These are phyloP conservation scores for Grammothele lineata DNA, from an alignment of 768 basidiomycete species.

Conservation along the genomic window DNA sequence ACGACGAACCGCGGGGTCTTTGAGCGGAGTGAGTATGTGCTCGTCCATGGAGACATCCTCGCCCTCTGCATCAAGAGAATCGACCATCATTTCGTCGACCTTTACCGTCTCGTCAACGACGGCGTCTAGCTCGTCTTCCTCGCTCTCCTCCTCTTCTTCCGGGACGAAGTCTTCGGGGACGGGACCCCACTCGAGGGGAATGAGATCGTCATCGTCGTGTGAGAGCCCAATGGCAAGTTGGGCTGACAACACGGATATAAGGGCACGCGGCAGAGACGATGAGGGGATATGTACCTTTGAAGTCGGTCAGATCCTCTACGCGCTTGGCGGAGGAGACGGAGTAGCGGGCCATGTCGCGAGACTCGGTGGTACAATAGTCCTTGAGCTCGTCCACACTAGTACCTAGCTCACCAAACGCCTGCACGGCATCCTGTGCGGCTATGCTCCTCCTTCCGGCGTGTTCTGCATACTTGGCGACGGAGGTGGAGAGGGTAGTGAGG, in stretches of 20 bases:
- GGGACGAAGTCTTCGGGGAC: conserved; percentile 24
- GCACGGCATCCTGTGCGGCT: conserved; percentile 54
- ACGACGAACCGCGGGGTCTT: conserved; percentile 8
- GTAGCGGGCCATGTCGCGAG: conserved; percentile 64
- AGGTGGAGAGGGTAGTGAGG: conserved; percentile 56
- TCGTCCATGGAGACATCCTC: conserved; percentile 9
- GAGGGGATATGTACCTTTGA: conserved; percentile 48
- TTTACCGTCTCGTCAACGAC: conserved; percentile 7
- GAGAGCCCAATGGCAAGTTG: conserved; percentile 56
- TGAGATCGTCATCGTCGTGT: conserved; percentile 50
- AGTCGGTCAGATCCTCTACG: conserved; percentile 69
- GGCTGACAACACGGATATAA: conserved; percentile 35
- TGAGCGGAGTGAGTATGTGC: conserved; percentile 5
- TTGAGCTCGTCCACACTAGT: conserved; percentile 63
- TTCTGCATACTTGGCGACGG: conserved; percentile 69
- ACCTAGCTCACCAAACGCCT: conserved; percentile 73
- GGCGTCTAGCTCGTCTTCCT: conserved; percentile 20
- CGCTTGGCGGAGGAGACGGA: conserved; percentile 58
- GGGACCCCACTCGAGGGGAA: conserved; percentile 42
- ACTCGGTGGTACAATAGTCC: conserved; percentile 66
- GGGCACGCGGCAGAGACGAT: conserved; percentile 22
- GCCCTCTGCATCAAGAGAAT: conserved; percentile 6
- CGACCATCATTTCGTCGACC: conserved; percentile 9
- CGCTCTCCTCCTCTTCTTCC: conserved; percentile 29
- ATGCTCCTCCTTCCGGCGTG: conserved; percentile 66